A percentile compares a stretch with the other conserved stretches of the same genome.
These are phyloP conservation scores for Metroxylon sagu DNA, from an alignment of 176 grass and related monocot species.

Conservation along the genomic window DNA sequence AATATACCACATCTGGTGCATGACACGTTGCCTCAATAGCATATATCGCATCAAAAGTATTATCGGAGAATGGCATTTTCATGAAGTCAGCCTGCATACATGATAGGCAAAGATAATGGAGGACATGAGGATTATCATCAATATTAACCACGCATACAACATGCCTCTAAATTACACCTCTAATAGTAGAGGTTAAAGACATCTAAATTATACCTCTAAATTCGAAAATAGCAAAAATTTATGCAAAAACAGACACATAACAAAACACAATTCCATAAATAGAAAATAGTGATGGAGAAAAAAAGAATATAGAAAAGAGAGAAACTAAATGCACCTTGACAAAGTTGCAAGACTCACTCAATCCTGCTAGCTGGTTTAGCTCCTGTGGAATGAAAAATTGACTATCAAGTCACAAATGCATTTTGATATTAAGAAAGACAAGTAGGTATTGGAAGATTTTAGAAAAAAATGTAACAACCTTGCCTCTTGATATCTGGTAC, in stretches of 20 bases:
- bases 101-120: too few species aligned
- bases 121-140: too few species aligned
- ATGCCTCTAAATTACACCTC: too few species aligned
- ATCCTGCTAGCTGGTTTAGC: slow-evolving; percentile 59
- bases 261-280: too few species aligned
- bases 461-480: slow-evolving; percentile 32
- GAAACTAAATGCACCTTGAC: slow-evolving; percentile 57
- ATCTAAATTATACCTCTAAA: too few species aligned
- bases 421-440: slow-evolving; percentile 1
- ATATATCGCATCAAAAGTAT: slow-evolving; percentile 1
- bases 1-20: background rate
- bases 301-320: background rate
- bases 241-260: too few species aligned
- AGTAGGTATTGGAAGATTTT: background rate
- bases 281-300: too few species aligned
- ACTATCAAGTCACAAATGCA: too few species aligned
- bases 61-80: background rate
- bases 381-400: slow-evolving; percentile 32
- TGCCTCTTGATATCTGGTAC: slow-evolving; percentile 91
- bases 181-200: too few species aligned
- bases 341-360: slow-evolving; percentile 65
- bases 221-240: too few species aligned
- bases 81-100: background rate
- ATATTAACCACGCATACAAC: too few species aligned
- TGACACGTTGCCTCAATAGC: background rate